Evolutionary conservation across 1,284 basidiomycete genomes (phyloP).

Genomic region (Papiliotrema nemorosa): DNA sequence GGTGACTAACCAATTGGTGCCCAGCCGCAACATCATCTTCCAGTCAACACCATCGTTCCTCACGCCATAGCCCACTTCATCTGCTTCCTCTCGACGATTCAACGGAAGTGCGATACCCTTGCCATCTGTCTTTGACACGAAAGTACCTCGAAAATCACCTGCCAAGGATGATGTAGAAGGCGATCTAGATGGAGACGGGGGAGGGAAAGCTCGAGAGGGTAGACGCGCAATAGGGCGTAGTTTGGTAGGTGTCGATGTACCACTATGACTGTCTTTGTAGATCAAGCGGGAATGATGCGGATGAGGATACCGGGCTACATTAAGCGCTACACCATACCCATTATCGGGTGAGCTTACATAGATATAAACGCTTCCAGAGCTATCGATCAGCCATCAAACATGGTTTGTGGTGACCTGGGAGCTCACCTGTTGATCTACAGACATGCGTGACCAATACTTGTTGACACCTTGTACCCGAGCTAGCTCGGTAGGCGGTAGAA

Average conservation of each 20-base stretch:
- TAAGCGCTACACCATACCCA: not conserved
- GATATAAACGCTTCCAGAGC: conserved; percentile 45
- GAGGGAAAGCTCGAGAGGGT: conserved; percentile 44
- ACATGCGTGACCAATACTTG: conserved; percentile 41
- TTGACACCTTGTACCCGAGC: conserved; percentile 39
- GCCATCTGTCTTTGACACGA: not conserved
- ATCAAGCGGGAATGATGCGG: conserved; percentile 42
- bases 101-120: not conserved
- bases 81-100: conserved; percentile 1
- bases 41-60: conserved; percentile 47
- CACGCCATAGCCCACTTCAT: conserved; percentile 26
- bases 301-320: conserved; percentile 39
- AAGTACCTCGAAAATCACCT: not conserved
- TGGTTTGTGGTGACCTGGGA: conserved; percentile 1
- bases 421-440: conserved; percentile 44
- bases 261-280: conserved; percentile 9
- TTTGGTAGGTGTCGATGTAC: not conserved
- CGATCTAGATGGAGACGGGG: conserved; percentile 38
- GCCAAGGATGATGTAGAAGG: conserved; percentile 14
- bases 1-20: conserved; percentile 44
- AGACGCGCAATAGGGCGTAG: conserved; percentile 37
- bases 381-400: conserved; percentile 20
- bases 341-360: conserved; percentile 20
- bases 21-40: conserved; percentile 46
- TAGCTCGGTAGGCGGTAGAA: conserved; percentile 35